A percentile compares a stretch with the other conserved stretches of the same genome.
These are phyloP conservation scores for Trametes coccinea DNA, from an alignment of 768 basidiomycete species.

Conservation along the genomic window DNA sequence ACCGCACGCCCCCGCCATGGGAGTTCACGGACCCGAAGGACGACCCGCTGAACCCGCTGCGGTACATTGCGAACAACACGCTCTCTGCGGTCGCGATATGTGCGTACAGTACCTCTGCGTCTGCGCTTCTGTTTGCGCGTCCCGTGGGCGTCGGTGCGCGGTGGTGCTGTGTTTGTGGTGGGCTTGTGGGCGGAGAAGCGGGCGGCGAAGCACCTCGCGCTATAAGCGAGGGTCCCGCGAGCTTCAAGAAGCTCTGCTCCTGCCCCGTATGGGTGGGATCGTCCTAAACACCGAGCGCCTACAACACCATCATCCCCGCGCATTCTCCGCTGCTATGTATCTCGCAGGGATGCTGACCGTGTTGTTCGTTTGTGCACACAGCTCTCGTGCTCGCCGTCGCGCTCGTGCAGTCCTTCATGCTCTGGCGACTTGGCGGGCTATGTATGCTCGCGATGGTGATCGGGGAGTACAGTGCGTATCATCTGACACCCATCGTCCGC, in stretches of 20 bases:
- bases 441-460: conserved; percentile 66
- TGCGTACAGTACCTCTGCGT: conserved; percentile 25
- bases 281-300: no score
- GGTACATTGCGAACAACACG: conserved; percentile 56
- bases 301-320: background rate
- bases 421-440: conserved; percentile 47
- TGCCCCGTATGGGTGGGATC: no score
- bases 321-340: no score
- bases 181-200: no score
- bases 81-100: conserved; percentile 52
- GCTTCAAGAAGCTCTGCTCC: no score
- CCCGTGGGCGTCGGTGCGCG: no score
- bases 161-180: no score
- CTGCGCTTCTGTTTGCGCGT: no score
- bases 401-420: conserved; percentile 45
- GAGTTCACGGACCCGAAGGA: conserved; percentile 45
- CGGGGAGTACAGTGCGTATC: conserved; percentile 53
- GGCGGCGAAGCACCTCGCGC: no score
- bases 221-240: no score
- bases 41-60: conserved; percentile 54
- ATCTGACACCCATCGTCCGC: no score
- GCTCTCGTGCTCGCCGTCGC: conserved; percentile 33
- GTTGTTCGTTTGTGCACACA: conserved; percentile 16
- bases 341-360: background rate
- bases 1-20: conserved; percentile 39